Conservation (phyloP, 148 eudicot species). For the Linanthus parryae region DNA sequence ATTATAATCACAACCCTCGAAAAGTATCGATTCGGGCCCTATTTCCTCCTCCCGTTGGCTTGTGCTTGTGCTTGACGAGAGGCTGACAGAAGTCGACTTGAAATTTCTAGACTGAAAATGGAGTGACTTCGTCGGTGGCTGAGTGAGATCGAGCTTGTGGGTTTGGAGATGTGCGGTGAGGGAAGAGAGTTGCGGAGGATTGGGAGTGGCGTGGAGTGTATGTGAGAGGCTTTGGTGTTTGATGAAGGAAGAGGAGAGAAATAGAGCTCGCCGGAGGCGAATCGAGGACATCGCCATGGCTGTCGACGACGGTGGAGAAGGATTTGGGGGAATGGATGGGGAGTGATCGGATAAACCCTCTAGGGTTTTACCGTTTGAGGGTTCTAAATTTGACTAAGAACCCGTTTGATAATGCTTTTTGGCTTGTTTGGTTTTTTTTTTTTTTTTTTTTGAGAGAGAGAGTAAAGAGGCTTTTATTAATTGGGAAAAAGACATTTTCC, state of each 20-base stretch:
- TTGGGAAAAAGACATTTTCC: no score
- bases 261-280: slow-evolving; percentile 57
- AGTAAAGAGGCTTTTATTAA: no score
- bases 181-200: background rate
- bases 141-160: background rate
- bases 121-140: background rate
- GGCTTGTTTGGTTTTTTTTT: background rate
- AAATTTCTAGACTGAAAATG: slow-evolving; percentile 8
- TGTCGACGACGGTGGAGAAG: background rate
- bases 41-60: slow-evolving; percentile 44
- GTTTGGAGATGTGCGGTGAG: no score
- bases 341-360: background rate
- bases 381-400: no score
- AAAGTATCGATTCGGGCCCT: slow-evolving; percentile 60
- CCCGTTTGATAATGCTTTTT: no score
- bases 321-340: slow-evolving; percentile 10
- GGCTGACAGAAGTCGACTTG: slow-evolving; percentile 18
- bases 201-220: background rate
- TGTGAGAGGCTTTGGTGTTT: slow-evolving; percentile 1
- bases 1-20: slow-evolving; percentile 92
- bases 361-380: background rate
- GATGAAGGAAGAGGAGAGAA: slow-evolving; percentile 34
- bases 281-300: slow-evolving; percentile 34
- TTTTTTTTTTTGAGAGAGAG: no score
- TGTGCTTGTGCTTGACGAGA: slow-evolving; percentile 12